Base-by-base conservation (phyloP, 2,329 filamentous ascomycete species). In the Cordyceps cicadae region DNA sequence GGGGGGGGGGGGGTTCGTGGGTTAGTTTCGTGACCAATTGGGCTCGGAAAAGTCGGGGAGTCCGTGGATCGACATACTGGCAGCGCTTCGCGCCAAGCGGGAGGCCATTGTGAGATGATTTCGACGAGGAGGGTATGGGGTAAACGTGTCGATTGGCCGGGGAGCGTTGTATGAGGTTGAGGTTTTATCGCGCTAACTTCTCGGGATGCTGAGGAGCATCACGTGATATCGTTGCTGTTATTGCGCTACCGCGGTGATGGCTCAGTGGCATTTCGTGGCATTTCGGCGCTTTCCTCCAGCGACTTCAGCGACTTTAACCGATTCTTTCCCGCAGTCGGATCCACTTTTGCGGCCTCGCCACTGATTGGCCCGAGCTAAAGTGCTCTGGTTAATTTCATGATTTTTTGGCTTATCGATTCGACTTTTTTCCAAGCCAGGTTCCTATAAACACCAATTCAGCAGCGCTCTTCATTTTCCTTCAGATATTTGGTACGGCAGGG, bases 61-160 rank as follows among this genome's bases (percentile, higher is more conserved):
- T 49, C 21, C 14, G 58, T 51, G 51, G 43, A 61, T 60, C 29
- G 57, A 87, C 91, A 78, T 87, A 97, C 93, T 90, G 81, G 93
- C 82, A 81, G 92, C 91, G 85, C 87, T 92, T 86, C 90, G 92
- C 85, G 88, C 91, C 82, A 97, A 85, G 84, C 92, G 91, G 80
- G 91, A 96, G 84, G 93, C 93, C 93, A 97, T 97, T 89, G 82
- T 89, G 84, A 77, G 76, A 80, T 81, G 77, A 78, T 79, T 76
- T 78, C 76, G 78, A 79, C 80, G 80, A 77, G 58, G 58, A 51
- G 74, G 76, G 73, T 78, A 74, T 73, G 74, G 72, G 67, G 71
- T 67, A 66, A 70, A 71, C 72, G 75, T 75, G 71, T 74, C 74
- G 74, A 74, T 78, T 73, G 34, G 70, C 72, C 68, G 70, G 74